Conservation (phyloP, 2,329 filamentous ascomycete species). For the Keithomyces neogunnii region DNA sequence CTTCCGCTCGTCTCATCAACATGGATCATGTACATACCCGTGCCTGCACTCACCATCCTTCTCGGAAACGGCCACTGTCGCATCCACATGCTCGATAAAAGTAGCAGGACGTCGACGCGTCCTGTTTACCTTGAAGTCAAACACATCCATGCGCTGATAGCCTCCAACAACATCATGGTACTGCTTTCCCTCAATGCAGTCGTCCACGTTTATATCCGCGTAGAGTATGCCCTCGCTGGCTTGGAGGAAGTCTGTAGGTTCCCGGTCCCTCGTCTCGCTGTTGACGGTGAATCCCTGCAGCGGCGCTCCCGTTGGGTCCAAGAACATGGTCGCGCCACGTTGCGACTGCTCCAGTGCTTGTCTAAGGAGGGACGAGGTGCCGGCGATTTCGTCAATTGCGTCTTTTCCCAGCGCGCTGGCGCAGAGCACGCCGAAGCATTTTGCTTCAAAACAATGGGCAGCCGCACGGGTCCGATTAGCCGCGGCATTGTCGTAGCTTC, state of each 20-base stretch:
- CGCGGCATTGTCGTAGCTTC: conserved; percentile 44
- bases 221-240: conserved; percentile 40
- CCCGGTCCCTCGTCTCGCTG: conserved; percentile 8
- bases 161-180: conserved; percentile 48
- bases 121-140: conserved; percentile 39
- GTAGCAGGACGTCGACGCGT: conserved; percentile 24
- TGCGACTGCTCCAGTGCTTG: conserved; percentile 27
- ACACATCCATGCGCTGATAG: conserved; percentile 47
- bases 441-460: conserved; percentile 50
- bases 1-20: too few species aligned
- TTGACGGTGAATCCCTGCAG: conserved; percentile 29
- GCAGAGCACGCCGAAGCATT: conserved; percentile 45
- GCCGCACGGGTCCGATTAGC: conserved; percentile 44
- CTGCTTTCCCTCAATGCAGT: conserved; percentile 47
- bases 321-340: conserved; percentile 38
- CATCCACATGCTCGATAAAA: conserved; percentile 10
- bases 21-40: too few species aligned
- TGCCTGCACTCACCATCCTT: too few species aligned
- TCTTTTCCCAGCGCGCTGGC: conserved; percentile 32
- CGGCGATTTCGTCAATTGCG: conserved; percentile 25
- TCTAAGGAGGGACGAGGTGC: conserved; percentile 18
- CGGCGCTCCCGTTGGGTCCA: conserved; percentile 39
- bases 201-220: conserved; percentile 38
- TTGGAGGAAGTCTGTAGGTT: conserved; percentile 29
- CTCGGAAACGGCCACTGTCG: too few species aligned